Base-by-base conservation (phyloP, 1,284 basidiomycete genomes). In the Sphaerobolus stellatus region DNA sequence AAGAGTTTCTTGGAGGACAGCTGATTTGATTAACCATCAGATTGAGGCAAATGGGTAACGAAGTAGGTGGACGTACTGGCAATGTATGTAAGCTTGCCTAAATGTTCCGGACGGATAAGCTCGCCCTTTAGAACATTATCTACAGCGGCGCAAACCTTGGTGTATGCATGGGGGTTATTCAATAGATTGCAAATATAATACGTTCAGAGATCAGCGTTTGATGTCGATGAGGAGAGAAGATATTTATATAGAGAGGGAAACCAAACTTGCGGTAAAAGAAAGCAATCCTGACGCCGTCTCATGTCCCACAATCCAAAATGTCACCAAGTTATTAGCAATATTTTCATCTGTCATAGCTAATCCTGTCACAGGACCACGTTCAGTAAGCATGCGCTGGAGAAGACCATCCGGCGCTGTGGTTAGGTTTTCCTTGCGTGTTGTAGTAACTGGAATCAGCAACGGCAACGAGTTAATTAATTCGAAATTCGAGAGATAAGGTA, bases 301-400 rank as follows among this genome's bases (percentile, higher is more conserved):
- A 58, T 79, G 79, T 2, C 78, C 79, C 4, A 79, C 80, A 38
- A 80, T 75, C n/a, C 80, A 65, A 71, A 81, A 80, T 2, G 78
- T 80, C n/a, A 79, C 63, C 22, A 76, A 74, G 64, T 82, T 80
- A 56, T 70, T 65, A 5, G 72, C 68, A 40, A 81, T 79, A 36
- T 72, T 74, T 51, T 76, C 71, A 47, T 78, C 75, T 0, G 71
- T 65, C 41, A 81, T 62, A 4, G 65, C 62, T 58, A 75, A 61
- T n/a, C 79, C 78, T 0, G 77, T 79, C 64, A 75, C 72, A 2
- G 72, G 68, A 60, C 81, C 80, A 33, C 69, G 73, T 16, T 72
- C 72, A 24, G 71, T 57, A 52, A 81, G 59, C 78, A 81, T 80
- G 45, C 67, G 71, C 56, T 74, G 72, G 20, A 81, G 64, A 6